Conservation (phyloP, 2,329 filamentous ascomycete species). For the Talaromyces marneffei region DNA sequence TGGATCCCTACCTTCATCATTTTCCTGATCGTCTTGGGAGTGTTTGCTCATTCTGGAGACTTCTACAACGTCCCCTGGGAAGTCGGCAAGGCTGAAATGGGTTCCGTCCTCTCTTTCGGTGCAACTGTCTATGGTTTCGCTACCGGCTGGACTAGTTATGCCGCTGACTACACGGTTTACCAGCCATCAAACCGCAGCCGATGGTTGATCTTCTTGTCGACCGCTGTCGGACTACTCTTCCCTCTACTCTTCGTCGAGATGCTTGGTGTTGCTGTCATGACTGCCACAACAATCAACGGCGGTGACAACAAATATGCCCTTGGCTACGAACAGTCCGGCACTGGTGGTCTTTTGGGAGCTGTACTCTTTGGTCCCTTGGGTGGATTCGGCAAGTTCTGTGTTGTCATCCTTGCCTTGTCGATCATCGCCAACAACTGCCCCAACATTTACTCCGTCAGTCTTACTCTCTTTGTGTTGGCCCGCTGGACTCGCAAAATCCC, state of each 20-base stretch:
- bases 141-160: constrained; percentile 68
- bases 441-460: constrained; percentile 64
- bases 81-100: constrained; percentile 54
- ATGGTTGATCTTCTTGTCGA: constrained; percentile 61
- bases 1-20: constrained; percentile 70
- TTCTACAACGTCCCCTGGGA: constrained; percentile 59
- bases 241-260: constrained; percentile 69
- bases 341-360: constrained; percentile 62
- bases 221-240: constrained; percentile 63
- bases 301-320: constrained; percentile 50
- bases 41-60: constrained; percentile 61
- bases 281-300: constrained; percentile 53
- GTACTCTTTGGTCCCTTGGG: constrained; percentile 56
- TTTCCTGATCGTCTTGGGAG: constrained; percentile 65
- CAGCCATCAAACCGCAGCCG: constrained; percentile 59
- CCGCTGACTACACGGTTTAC: constrained; percentile 76
- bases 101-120: constrained; percentile 59
- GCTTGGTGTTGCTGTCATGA: constrained; percentile 64
- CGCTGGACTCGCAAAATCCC: constrained; percentile 56
- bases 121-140: constrained; percentile 63
- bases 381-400: constrained; percentile 66
- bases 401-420: constrained; percentile 59
- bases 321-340: constrained; percentile 53
- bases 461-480: constrained; percentile 62
- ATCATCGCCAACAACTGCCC: constrained; percentile 67